phyloP scores from a whole-genome alignment of 176 grass and related monocot genomes.

The Phragmites australis region DNA sequence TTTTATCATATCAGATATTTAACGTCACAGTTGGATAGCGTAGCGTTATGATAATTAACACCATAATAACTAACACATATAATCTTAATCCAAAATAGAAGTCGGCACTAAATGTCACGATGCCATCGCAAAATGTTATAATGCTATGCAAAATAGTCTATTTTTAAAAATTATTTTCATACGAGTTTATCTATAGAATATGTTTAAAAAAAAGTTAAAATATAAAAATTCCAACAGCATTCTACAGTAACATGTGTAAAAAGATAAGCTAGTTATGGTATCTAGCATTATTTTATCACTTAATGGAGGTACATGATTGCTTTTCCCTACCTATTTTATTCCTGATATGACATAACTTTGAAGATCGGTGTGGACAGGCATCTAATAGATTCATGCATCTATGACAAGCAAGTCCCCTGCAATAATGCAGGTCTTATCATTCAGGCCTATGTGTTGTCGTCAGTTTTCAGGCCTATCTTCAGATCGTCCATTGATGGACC shows the following conservation, averaged over 20 bases:
- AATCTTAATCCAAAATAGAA: too few relatives aligned
- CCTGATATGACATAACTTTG: slow-evolving; percentile 49
- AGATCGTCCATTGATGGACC: slow-evolving; percentile 29
- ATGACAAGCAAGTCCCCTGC: slow-evolving; percentile 43
- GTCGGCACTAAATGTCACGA: too few relatives aligned
- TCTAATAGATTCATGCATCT: slow-evolving; percentile 49
- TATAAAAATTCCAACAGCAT: too few relatives aligned
- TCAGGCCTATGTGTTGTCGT: slow-evolving; percentile 36
- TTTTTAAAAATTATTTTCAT: too few relatives aligned
- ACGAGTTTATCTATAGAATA: too few relatives aligned
- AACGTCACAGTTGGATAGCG: too few relatives aligned
- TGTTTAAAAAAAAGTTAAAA: too few relatives aligned
- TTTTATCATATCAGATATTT: too few relatives aligned
- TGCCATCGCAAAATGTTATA: too few relatives aligned
- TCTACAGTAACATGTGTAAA: slow-evolving; percentile 45
- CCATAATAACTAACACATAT: too few relatives aligned
- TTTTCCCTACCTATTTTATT: slow-evolving; percentile 47
- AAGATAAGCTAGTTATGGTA: slow-evolving; percentile 49
- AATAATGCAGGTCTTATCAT: slow-evolving; percentile 59
- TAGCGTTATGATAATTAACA: too few relatives aligned
- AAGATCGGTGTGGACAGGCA: slow-evolving; percentile 53
- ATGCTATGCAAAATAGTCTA: too few relatives aligned
- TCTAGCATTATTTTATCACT: slow-evolving; percentile 56
- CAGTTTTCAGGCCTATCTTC: slow-evolving; percentile 41
- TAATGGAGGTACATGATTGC: slow-evolving; percentile 53